Evolutionary conservation across 805 yeast genomes (phyloP).

Genomic region (Cyberlindnera samutprakarnensis): DNA sequence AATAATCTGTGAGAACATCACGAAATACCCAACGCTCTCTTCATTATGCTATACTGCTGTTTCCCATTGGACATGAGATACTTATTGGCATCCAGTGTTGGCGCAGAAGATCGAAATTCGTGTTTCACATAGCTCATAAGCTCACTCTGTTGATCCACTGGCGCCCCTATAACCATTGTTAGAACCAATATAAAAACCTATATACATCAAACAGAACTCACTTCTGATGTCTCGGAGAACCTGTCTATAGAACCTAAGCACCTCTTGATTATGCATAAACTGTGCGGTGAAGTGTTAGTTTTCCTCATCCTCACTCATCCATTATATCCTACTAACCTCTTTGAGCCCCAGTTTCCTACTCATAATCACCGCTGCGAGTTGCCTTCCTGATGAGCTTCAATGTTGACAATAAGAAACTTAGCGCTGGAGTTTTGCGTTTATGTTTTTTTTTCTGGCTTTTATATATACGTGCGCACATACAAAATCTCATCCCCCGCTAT

Average conservation of each 20-base stretch:
- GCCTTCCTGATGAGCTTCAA: too few relatives aligned
- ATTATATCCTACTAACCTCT: too few relatives aligned
- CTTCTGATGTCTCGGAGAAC: constrained; percentile 9
- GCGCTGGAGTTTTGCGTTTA: too few relatives aligned
- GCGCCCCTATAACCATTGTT: constrained; percentile 3
- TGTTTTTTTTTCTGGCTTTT: too few relatives aligned
- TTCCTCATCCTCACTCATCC: too few relatives aligned
- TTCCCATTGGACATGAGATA: constrained; percentile 7
- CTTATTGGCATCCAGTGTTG: constrained; percentile 6
- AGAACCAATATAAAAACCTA: background rate
- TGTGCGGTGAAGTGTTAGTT: constrained; percentile 3
- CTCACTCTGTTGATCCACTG: constrained; percentile 3
- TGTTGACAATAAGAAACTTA: too few relatives aligned
- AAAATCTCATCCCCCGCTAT: too few relatives aligned
- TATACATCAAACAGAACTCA: constrained; percentile 2
- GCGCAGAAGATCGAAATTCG: constrained; percentile 6
- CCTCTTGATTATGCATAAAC: constrained; percentile 14
- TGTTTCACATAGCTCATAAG: constrained; percentile 1
- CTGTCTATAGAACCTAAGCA: constrained; percentile 7
- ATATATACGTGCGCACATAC: too few relatives aligned
- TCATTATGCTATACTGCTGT: constrained; percentile 6
- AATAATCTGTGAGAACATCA: background rate
- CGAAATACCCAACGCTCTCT: constrained; percentile 6
- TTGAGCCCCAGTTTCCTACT: constrained; percentile 4
- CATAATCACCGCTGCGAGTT: too few relatives aligned